Evolutionary conservation across 371 early-diverging fungal species (phyloP).

Genomic region (Mortierella sp.): DNA sequence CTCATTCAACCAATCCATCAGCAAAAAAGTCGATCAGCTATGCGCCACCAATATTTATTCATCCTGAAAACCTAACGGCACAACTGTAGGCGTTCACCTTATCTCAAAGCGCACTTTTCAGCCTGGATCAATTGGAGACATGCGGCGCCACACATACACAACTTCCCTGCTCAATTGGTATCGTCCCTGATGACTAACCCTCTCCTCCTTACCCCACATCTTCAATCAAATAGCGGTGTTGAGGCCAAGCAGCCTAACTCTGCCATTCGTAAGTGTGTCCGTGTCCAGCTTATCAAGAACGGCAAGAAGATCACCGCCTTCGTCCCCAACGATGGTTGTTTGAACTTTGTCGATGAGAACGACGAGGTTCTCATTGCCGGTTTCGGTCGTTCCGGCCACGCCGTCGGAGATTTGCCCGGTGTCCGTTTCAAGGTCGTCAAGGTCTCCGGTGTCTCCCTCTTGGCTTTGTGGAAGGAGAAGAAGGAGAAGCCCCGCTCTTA

Average conservation of each 20-base stretch:
- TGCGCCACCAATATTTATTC: background rate
- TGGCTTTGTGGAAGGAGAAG: conserved; percentile 99
- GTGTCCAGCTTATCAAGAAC: conserved; percentile 99
- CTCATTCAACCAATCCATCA: background rate
- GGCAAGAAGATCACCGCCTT: conserved; percentile 99
- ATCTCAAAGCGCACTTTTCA: background rate
- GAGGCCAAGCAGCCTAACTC: conserved; percentile 99
- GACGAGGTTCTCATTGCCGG: conserved; percentile 93
- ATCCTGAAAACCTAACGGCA: background rate
- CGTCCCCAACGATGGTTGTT: conserved; percentile 99
- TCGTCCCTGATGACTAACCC: background rate
- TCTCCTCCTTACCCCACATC: background rate
- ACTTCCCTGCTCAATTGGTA: background rate
- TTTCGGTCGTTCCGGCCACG: conserved; percentile 84
- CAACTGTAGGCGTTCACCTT: background rate
- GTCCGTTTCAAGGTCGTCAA: conserved; percentile 99
- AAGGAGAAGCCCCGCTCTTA: conserved; percentile 99
- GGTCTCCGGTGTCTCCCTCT: conserved; percentile 99
- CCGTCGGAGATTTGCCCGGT: conserved; percentile 99
- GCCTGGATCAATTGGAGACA: background rate
- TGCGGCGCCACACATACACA: background rate
- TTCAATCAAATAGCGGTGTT: conserved; percentile 88
- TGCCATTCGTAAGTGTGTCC: conserved; percentile 99
- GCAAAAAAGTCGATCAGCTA: background rate
- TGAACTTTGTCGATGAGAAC: conserved; percentile 98